Percentiles rank a stretch among this genome's conserved stretches.
Conservation (phyloP, 2,329 filamentous ascomycete species). For the Talaromyces sp. region DNA sequence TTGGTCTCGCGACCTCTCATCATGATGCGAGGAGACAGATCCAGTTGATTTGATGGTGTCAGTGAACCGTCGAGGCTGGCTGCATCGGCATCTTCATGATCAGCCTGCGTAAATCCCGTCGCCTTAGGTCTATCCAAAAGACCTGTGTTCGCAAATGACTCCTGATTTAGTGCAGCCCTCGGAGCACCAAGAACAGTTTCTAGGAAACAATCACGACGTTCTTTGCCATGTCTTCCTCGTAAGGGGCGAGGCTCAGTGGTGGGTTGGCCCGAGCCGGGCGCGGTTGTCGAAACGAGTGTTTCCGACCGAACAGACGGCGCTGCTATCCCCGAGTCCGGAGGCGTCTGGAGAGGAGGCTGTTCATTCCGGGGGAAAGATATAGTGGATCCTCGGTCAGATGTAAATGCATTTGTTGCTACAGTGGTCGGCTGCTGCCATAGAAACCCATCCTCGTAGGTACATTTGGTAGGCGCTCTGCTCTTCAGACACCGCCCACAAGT, state of each 20-base stretch:
- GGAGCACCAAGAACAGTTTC: constrained; percentile 40
- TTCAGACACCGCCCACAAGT: constrained; percentile 44
- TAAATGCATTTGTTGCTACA: constrained; percentile 29
- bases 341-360: constrained; percentile 26
- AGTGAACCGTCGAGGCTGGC: constrained; percentile 25
- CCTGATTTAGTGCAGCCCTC: constrained; percentile 37
- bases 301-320: constrained; percentile 27
- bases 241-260: constrained; percentile 2
- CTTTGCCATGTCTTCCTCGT: constrained; percentile 9
- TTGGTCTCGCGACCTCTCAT: constrained; percentile 43
- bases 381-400: constrained; percentile 27
- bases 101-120: constrained; percentile 10
- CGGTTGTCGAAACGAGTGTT: constrained; percentile 15
- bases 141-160: constrained; percentile 32
- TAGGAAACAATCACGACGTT: constrained; percentile 35
- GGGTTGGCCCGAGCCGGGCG: constrained; percentile 11
- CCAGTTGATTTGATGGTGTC: constrained; percentile 36
- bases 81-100: constrained; percentile 15
- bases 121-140: constrained; percentile 32
- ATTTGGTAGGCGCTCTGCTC: constrained; percentile 37
- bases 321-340: constrained; percentile 37
- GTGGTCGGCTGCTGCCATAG: constrained; percentile 43
- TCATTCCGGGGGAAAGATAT: constrained; percentile 22
- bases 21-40: constrained; percentile 38
- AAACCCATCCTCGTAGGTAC: constrained; percentile 46